Base-by-base conservation (phyloP, 2,329 filamentous ascomycete species). In the Alternaria panax region DNA sequence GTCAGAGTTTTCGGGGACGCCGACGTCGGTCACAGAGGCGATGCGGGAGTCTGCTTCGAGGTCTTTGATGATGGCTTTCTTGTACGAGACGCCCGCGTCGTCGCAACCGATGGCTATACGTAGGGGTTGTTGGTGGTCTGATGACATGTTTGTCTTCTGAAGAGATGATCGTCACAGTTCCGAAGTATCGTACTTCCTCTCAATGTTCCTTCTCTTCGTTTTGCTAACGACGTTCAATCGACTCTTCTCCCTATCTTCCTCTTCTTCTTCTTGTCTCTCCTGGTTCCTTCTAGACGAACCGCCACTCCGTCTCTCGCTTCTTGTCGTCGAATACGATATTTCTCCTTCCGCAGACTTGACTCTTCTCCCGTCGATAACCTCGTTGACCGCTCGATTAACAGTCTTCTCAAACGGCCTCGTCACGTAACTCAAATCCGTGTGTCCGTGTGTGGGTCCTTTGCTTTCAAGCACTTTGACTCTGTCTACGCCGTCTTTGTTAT, bases 81-180 rank as follows among this genome's bases (percentile, higher is more conserved):
- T 95, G 86, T 95, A 95, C 67, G 80, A 81, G 71, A 90, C 85
- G 74, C 92, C 92, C 60, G 91, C 91, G 69, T 92, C 90, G 75
- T 90, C 87, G 75, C 84, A 83, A 77, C 86, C 87, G 69, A 90
- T 83, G 70, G 85, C 87, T 69, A 90, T 86, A 73, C 85, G 84
- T 69, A 88, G 80, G 54, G 74, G 73, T 6, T 46, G 25, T 42
- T 53, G 47, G 34, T 51, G 47, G 34, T 51, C 57, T 16, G 58
- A 42, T 34, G 68, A 57, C 45, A 65, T 69, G 32, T 24, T 24
- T 51, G 11, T 22, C 55, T n/a, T 36, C 16, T 36, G 27, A 30
- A 28, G 22, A 7, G 5, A 20, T 40, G n/a, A n/a, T n/a, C n/a
- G 9, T 63, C 63, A 77, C 3, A 76, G 65, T 28, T 76, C 75